Conservation (phyloP, 2,329 filamentous ascomycete species). For the Cytospora schulzeri region DNA sequence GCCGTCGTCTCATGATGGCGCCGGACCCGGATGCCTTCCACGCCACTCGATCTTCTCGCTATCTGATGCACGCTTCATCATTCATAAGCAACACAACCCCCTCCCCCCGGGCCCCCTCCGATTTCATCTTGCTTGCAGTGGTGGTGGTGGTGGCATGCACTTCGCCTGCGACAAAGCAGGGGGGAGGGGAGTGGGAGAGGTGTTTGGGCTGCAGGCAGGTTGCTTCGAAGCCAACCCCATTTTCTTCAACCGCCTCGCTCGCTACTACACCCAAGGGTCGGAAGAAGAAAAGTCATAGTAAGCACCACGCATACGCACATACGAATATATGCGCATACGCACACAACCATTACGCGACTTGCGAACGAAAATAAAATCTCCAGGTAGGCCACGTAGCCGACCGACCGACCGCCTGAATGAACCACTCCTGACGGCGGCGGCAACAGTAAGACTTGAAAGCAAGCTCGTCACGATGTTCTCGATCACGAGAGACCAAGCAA, state of each 20-base stretch:
- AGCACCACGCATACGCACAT: too few species aligned
- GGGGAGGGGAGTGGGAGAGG: too few species aligned
- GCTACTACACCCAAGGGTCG: slow-evolving; percentile 2
- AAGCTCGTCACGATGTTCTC: slow-evolving; percentile 5
- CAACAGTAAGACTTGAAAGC: too few species aligned
- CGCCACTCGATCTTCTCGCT: background rate
- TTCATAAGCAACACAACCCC: slow-evolving; percentile 2
- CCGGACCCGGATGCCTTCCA: background rate
- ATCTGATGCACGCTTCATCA: slow-evolving; percentile 2
- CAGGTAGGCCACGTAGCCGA: slow-evolving; percentile 14
- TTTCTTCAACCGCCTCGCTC: background rate
- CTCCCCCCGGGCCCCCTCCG: background rate
- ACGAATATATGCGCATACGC: background rate
- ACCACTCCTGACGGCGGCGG: slow-evolving; percentile 9
- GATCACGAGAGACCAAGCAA: slow-evolving; percentile 2
- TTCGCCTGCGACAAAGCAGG: slow-evolving; percentile 23
- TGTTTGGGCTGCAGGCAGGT: slow-evolving; percentile 16
- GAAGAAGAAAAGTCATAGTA: background rate
- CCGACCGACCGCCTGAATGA: background rate
- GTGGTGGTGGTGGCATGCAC: slow-evolving; percentile 23
- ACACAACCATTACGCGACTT: slow-evolving; percentile 4
- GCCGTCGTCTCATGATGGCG: slow-evolving; percentile 17
- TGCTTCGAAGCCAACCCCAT: background rate
- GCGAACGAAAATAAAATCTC: too few species aligned
- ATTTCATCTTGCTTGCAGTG: slow-evolving; percentile 2